A percentile compares a stretch with the other conserved stretches of the same genome.
These are phyloP conservation scores for Petunia hybrid DNA, from an alignment of 305 asterid genomes.

Conservation along the genomic window DNA sequence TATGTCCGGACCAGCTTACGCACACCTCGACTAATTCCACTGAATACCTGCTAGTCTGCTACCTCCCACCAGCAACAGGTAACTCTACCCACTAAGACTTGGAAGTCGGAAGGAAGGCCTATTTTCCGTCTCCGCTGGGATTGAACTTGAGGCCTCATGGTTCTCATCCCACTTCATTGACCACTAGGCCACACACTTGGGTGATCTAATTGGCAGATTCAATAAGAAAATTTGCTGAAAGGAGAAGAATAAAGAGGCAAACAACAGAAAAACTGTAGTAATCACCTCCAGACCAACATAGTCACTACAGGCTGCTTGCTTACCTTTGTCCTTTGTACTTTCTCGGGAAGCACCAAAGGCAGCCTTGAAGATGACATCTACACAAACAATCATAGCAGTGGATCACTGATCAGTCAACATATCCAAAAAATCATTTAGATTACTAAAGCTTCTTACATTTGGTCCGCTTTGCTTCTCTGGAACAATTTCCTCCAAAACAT, in stretches of 20 bases:
- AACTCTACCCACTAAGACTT: no score
- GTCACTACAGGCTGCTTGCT: constrained; percentile 38
- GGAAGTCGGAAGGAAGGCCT: no score
- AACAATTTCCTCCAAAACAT: constrained; percentile 54
- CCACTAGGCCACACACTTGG: no score
- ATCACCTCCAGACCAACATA: constrained; percentile 30
- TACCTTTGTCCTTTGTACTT: constrained; percentile 87
- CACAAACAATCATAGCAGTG: constrained; percentile 40
- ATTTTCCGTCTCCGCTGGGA: no score
- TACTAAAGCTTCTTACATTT: constrained; percentile 58
- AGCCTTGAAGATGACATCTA: constrained; percentile 74
- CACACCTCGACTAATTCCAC: no score
- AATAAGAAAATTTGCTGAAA: neutral
- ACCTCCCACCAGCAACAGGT: no score
- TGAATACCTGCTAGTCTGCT: no score
- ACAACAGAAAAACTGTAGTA: constrained; percentile 19
- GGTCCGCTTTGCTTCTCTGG: constrained; percentile 54
- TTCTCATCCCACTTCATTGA: no score
- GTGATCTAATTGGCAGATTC: neutral
- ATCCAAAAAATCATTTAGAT: constrained; percentile 28
- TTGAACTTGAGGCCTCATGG: no score
- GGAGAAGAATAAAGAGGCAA: neutral
- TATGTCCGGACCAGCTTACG: no score
- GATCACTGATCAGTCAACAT: constrained; percentile 31
- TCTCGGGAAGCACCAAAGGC: constrained; percentile 80